Base-by-base conservation (phyloP, 805 yeast genomes). In the Sugiyamaella lignohabitans region DNA sequence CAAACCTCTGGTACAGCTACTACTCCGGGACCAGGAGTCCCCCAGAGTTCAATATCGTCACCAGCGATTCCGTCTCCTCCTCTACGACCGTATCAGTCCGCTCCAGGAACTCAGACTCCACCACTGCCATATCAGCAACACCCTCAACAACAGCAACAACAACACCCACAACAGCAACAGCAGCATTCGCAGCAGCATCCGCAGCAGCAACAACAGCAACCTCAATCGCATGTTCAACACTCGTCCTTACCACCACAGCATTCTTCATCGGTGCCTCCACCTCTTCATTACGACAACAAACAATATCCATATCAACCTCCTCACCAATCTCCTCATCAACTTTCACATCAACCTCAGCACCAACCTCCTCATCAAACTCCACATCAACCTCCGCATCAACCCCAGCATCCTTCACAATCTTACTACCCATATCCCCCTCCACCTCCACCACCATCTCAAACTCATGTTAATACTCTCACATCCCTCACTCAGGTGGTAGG, bases 251-350 rank as follows among this genome's bases (percentile, higher is more conserved):
- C n/a, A 19, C 41, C 23, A 4, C 41, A 3, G 21, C 35, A 4
- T 6, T 16, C 11, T 5, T 8, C 16, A 6, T 36, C 38, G 20
- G 16, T 22, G 5, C 19, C 38, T 4, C 19, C 38, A n/a, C 19
- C 38, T 3, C 38, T 17, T 20, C 41, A 29, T 38, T 17, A n/a
- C n/a, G n/a, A n/a, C n/a, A n/a, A n/a, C n/a, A n/a, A n/a, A n/a
- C n/a, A n/a, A 23, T 21, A 35, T 35, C 35, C 22, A 21, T 40
- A 24, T 19, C 32, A 21, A 21, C 41, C 41, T 29, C 44, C 22
- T 27, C 43, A 35, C 20, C 42, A 19, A 34, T 45, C 36, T 27
- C 43, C 11, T 34, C 53, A 42, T 39, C 53, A 29, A 19, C 48
- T 10, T 11, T 39, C 16, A 34, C 48, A 8, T 20, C 49, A n/a